Percentiles rank a stretch among this genome's conserved stretches.
Conservation (phyloP, 2,329 filamentous ascomycete genomes). For the Dothistroma septosporum region DNA sequence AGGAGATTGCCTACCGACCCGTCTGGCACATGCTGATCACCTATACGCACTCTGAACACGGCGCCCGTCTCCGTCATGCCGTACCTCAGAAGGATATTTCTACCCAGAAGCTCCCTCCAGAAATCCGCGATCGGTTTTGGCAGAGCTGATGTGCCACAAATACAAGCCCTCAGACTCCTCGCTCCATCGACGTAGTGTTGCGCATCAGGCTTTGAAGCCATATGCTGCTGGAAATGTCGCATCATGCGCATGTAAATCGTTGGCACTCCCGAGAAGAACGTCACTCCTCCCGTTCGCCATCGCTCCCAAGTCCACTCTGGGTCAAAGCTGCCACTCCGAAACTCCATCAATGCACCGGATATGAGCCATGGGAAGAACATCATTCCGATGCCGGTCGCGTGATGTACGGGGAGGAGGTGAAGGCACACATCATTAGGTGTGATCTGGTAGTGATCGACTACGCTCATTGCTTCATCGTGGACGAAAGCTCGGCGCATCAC, state of each 20-base stretch:
- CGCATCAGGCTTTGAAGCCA: slow-evolving; percentile 31
- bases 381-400: slow-evolving; percentile 50
- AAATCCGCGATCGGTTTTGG: slow-evolving; percentile 50
- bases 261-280: slow-evolving; percentile 51
- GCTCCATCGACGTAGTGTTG: slow-evolving; percentile 44
- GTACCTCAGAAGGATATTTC: slow-evolving; percentile 46
- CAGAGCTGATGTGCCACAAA: slow-evolving; percentile 48
- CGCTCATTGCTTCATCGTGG: slow-evolving; percentile 37
- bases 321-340: slow-evolving; percentile 44
- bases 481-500: slow-evolving; percentile 44
- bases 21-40: slow-evolving; percentile 40
- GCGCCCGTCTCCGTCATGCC: slow-evolving; percentile 52
- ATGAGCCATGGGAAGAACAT: slow-evolving; percentile 47
- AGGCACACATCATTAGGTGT: slow-evolving; percentile 43
- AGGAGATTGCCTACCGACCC: slow-evolving; percentile 47
- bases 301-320: slow-evolving; percentile 44
- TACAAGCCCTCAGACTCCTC: slow-evolving; percentile 39
- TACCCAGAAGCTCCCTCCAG: slow-evolving; percentile 45
- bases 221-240: slow-evolving; percentile 41
- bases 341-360: slow-evolving; percentile 47
- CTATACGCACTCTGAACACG: slow-evolving; percentile 44
- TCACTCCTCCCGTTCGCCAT: slow-evolving; percentile 40
- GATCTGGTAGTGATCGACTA: slow-evolving; percentile 41
- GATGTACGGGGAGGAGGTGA: slow-evolving; percentile 50
- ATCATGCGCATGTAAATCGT: slow-evolving; percentile 50